Conservation (phyloP, 1,284 basidiomycete genomes). For the Marasmius fiardii region DNA sequence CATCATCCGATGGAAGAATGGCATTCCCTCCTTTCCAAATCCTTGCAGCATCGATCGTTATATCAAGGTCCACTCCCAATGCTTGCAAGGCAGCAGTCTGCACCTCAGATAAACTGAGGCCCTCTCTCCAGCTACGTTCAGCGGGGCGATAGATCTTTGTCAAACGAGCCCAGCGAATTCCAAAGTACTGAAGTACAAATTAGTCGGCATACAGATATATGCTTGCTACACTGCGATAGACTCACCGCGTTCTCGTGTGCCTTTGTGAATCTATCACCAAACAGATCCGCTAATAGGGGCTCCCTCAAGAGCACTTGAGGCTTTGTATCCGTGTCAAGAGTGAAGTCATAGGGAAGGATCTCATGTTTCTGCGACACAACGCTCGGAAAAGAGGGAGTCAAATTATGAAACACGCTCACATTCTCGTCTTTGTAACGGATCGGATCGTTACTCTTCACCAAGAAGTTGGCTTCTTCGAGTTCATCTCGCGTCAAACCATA, state of each 20-base stretch:
- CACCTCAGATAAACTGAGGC: slow-evolving; percentile 42
- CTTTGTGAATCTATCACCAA: slow-evolving; percentile 81
- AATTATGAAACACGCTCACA: neutral
- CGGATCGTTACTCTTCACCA: slow-evolving; percentile 50
- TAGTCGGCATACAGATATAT: neutral
- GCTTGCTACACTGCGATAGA: slow-evolving; percentile 6
- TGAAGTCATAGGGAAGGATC: slow-evolving; percentile 50
- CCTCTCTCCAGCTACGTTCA: slow-evolving; percentile 64
- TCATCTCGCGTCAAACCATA: slow-evolving; percentile 67
- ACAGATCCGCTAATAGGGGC: slow-evolving; percentile 71
- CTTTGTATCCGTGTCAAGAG: slow-evolving; percentile 43
- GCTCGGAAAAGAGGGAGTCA: slow-evolving; percentile 8
- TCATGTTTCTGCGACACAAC: slow-evolving; percentile 13
- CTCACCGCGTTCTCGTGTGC: slow-evolving; percentile 51
- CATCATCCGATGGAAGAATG: neutral
- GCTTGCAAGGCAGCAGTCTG: slow-evolving; percentile 48
- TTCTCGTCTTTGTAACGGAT: slow-evolving; percentile 27
- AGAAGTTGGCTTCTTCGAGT: slow-evolving; percentile 69
- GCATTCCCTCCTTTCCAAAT: neutral
- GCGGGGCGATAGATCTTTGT: slow-evolving; percentile 57
- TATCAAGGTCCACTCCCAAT: slow-evolving; percentile 40
- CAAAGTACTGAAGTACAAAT: slow-evolving; percentile 60
- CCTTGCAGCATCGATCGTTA: slow-evolving; percentile 21
- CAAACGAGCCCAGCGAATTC: slow-evolving; percentile 79
- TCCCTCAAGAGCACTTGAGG: slow-evolving; percentile 53